Percentiles rank a stretch among this genome's conserved stretches.
phyloP scores from a whole-genome alignment of 2,329 filamentous ascomycete genomes.

The Blastomyces parvus region DNA sequence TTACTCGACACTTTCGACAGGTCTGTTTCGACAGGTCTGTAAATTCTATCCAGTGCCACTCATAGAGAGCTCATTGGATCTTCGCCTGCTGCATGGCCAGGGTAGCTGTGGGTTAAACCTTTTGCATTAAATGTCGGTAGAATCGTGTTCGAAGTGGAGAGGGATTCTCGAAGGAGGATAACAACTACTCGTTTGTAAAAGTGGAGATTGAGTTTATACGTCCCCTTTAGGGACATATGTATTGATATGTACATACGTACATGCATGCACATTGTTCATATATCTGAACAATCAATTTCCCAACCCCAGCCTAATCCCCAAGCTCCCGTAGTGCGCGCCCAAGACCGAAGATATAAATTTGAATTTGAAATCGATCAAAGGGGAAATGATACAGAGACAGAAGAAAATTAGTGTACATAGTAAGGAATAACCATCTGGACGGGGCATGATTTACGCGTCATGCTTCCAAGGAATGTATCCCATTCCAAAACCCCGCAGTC shows the following conservation, averaged over 20 bases:
- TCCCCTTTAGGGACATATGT: not conserved
- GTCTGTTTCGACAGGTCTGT: not conserved
- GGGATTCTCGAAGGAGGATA: not conserved
- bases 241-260: not conserved
- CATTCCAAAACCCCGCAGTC: not conserved
- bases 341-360: constrained; percentile 10
- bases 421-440: not conserved
- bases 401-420: not conserved
- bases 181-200: not conserved
- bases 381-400: not conserved
- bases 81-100: too few relatives aligned
- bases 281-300: constrained; percentile 20
- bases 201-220: not conserved
- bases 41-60: not conserved
- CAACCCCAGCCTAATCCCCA: constrained; percentile 1
- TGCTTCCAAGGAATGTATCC: not conserved
- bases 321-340: constrained; percentile 18
- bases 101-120: too few relatives aligned
- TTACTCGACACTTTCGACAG: not conserved
- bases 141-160: not conserved
- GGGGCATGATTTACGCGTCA: not conserved
- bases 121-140: too few relatives aligned
- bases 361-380: not conserved
- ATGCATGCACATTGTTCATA: not conserved
- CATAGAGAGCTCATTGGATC: not conserved